These are phyloP conservation scores for Botryosphaeria dothidea DNA, from an alignment of 2,329 filamentous ascomycete genomes.

Conservation along the genomic window DNA sequence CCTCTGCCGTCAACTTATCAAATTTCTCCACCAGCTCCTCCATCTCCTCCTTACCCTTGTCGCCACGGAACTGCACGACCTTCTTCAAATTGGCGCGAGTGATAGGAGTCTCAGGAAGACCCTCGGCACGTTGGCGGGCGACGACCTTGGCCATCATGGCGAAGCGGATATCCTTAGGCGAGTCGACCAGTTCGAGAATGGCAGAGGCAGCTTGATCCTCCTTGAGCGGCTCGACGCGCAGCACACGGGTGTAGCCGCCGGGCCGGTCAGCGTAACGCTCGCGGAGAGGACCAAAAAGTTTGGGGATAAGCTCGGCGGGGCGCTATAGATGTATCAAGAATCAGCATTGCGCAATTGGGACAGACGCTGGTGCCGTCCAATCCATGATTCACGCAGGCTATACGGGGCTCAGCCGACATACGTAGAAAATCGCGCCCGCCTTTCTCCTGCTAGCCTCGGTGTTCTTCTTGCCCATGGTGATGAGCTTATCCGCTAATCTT, in stretches of 20 bases:
- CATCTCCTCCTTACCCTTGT: slow-evolving; percentile 66
- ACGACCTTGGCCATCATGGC: slow-evolving; percentile 88
- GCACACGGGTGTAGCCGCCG: slow-evolving; percentile 92
- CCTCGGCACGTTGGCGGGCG: slow-evolving; percentile 56
- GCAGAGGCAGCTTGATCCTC: slow-evolving; percentile 85
- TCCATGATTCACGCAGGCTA: neutral
- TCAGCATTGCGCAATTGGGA: neutral
- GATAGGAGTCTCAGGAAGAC: slow-evolving; percentile 65
- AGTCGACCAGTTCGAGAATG: slow-evolving; percentile 93
- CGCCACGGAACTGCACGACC: slow-evolving; percentile 70
- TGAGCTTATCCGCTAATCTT: slow-evolving; percentile 87
- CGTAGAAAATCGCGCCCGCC: slow-evolving; percentile 82
- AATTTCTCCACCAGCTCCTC: slow-evolving; percentile 58
- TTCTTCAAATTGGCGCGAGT: slow-evolving; percentile 80
- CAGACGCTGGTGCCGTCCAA: neutral
- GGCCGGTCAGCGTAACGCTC: slow-evolving; percentile 76
- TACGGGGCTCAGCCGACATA: slow-evolving; percentile 51
- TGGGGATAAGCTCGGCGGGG: slow-evolving; percentile 66
- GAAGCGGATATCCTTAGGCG: slow-evolving; percentile 90
- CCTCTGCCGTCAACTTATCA: slow-evolving; percentile 12
- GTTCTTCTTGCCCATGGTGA: slow-evolving; percentile 91
- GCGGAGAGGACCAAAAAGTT: slow-evolving; percentile 82
- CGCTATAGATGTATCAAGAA: neutral
- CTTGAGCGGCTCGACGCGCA: slow-evolving; percentile 87
- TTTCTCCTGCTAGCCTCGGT: slow-evolving; percentile 75